These are phyloP conservation scores for Talaromyces sp. DNA, from an alignment of 2,329 filamentous ascomycete species.

Conservation along the genomic window DNA sequence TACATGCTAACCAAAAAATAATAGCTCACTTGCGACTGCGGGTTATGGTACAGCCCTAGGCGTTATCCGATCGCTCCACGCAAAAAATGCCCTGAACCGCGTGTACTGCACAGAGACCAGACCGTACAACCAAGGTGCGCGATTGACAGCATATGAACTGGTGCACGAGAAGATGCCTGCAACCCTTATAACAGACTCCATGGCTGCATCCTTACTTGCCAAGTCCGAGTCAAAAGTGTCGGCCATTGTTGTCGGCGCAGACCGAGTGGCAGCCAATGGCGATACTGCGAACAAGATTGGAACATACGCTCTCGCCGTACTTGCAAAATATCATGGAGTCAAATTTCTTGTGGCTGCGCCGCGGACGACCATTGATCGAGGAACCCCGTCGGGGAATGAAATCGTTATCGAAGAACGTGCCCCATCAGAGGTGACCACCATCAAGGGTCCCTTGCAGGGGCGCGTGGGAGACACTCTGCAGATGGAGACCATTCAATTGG, in stretches of 20 bases:
- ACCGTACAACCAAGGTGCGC: conserved; percentile 95
- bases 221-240: conserved; percentile 60
- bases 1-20: conserved; percentile 4
- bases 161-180: conserved; percentile 87
- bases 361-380: conserved; percentile 85
- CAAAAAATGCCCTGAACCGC: conserved; percentile 62
- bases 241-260: conserved; percentile 89
- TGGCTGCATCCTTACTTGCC: conserved; percentile 80
- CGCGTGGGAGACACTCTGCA: conserved; percentile 46
- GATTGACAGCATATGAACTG: conserved; percentile 93
- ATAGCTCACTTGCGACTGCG: conserved; percentile 82
- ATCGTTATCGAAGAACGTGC: conserved; percentile 91
- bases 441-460: conserved; percentile 69
- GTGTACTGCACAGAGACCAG: conserved; percentile 96
- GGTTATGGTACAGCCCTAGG: conserved; percentile 96
- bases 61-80: conserved; percentile 78
- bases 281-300: conserved; percentile 99
- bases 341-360: conserved; percentile 95
- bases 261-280: conserved; percentile 90
- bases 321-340: conserved; percentile 79
- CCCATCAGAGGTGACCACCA: conserved; percentile 72
- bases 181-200: conserved; percentile 91
- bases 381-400: conserved; percentile 67
- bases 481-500: conserved; percentile 68
- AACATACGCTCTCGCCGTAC: conserved; percentile 86